phyloP scores from a whole-genome alignment of 768 basidiomycete genomes.

The Kwoniella sp. region DNA sequence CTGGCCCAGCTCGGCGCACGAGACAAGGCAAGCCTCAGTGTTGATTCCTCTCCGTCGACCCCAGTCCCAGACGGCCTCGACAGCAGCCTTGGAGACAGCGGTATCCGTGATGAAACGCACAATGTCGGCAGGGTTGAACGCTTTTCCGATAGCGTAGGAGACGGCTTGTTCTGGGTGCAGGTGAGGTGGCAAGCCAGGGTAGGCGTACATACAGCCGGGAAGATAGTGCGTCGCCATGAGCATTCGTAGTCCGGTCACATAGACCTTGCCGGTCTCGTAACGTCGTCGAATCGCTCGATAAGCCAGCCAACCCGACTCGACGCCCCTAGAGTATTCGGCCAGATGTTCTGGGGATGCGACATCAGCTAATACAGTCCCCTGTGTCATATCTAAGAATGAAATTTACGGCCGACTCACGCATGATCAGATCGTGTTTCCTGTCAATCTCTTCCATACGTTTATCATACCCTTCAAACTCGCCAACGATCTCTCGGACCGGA shows the following conservation, averaged over 20 bases:
- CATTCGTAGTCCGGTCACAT: constrained; percentile 35
- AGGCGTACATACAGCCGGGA: constrained; percentile 30
- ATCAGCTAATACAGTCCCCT: neutral
- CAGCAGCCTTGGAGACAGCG: constrained; percentile 11
- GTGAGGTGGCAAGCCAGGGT: constrained; percentile 28
- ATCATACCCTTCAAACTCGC: constrained; percentile 30
- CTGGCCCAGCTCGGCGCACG: constrained; percentile 29
- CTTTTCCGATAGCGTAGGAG: constrained; percentile 31
- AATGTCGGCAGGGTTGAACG: constrained; percentile 36
- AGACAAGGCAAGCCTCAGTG: constrained; percentile 26
- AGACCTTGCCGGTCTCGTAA: constrained; percentile 38
- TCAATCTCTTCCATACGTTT: constrained; percentile 33
- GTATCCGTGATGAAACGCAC: constrained; percentile 33
- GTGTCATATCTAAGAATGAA: constrained; percentile 1
- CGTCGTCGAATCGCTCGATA: constrained; percentile 36
- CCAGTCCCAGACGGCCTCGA: constrained; percentile 37
- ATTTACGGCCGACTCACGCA: constrained; percentile 33
- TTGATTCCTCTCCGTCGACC: constrained; percentile 36
- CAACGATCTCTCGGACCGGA: constrained; percentile 26
- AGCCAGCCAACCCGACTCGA: constrained; percentile 37
- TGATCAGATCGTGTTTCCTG: constrained; percentile 29
- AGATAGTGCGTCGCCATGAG: constrained; percentile 40
- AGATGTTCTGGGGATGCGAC: neutral
- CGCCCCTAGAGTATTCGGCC: constrained; percentile 11
- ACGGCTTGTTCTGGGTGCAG: constrained; percentile 20